Percentiles rank a stretch among this genome's conserved stretches.
Conservation (phyloP, 306 rosid species). For the Vicia sativa region DNA sequence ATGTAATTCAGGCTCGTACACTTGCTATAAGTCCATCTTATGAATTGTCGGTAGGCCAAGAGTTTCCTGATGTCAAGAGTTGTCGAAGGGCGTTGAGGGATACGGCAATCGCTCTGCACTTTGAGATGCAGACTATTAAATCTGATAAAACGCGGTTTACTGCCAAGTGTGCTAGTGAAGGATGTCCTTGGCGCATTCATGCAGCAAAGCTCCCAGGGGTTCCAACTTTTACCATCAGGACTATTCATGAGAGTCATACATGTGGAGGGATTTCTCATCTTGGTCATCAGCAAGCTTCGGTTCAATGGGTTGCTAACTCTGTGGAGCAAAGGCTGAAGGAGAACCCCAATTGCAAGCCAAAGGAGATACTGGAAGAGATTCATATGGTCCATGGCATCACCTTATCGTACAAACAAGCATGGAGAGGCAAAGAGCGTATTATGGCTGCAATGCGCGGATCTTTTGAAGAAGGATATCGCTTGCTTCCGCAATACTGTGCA, state of each 20-base stretch:
- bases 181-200: slow-evolving; percentile 94
- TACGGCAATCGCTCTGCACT: slow-evolving; percentile 83
- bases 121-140: slow-evolving; percentile 87
- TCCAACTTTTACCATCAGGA: slow-evolving; percentile 86
- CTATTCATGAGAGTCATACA: slow-evolving; percentile 69
- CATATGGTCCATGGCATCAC: slow-evolving; percentile 87
- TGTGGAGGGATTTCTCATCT: slow-evolving; percentile 88
- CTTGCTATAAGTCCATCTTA: slow-evolving; percentile 51
- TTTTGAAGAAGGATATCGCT: slow-evolving; percentile 85
- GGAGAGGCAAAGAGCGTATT: slow-evolving; percentile 96
- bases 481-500: slow-evolving; percentile 88
- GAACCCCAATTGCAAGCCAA: slow-evolving; percentile 85
- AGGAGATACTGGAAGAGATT: slow-evolving; percentile 91
- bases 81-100: slow-evolving; percentile 87
- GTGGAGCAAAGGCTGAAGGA: slow-evolving; percentile 80
- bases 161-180: slow-evolving; percentile 85
- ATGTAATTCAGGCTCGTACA: slow-evolving; percentile 71
- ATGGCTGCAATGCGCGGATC: slow-evolving; percentile 97
- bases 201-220: slow-evolving; percentile 94
- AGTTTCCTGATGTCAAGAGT: slow-evolving; percentile 88
- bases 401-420: slow-evolving; percentile 85
- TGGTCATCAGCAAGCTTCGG: slow-evolving; percentile 93
- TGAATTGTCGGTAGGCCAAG: slow-evolving; percentile 78
- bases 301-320: slow-evolving; percentile 90
- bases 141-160: slow-evolving; percentile 91